Conservation (phyloP, 768 basidiomycete species). For the Rhodotorula taiwanensis region DNA sequence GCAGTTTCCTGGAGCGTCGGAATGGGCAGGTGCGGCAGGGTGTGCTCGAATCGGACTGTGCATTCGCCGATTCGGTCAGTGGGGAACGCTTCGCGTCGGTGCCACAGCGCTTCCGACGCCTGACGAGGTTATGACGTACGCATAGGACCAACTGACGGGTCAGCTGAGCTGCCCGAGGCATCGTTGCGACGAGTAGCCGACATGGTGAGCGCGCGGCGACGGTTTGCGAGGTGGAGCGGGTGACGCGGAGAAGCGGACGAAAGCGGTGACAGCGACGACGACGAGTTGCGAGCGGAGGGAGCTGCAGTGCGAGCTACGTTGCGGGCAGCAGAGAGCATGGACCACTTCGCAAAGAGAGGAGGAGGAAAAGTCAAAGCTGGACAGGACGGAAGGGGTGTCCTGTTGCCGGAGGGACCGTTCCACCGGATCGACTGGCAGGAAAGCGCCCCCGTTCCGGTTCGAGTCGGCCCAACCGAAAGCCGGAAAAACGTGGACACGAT, state of each 20-base stretch:
- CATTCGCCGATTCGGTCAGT: background rate
- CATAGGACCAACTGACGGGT: slow-evolving; percentile 24
- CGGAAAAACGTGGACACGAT: no score
- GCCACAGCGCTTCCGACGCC: background rate
- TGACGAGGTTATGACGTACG: slow-evolving; percentile 1
- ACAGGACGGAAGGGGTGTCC: no score
- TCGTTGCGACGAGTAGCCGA: background rate
- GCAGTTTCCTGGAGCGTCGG: slow-evolving; percentile 75
- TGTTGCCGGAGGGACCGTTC: no score
- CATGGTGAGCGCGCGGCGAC: slow-evolving; percentile 8
- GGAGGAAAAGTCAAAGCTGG: background rate
- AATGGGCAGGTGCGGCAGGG: slow-evolving; percentile 60
- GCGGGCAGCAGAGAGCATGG: background rate
- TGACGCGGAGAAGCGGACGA: background rate
- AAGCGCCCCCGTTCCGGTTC: no score
- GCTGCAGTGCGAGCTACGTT: background rate
- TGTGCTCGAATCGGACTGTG: slow-evolving; percentile 32
- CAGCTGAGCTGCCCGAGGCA: background rate
- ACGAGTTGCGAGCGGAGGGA: background rate
- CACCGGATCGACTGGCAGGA: no score
- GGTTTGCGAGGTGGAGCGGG: background rate
- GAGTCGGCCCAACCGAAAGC: no score
- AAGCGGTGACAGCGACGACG: background rate
- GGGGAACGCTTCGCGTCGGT: no score
- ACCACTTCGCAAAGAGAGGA: background rate